Base-by-base conservation (phyloP, 352 stramenopile species). In the Nothophytophthora sp. region DNA sequence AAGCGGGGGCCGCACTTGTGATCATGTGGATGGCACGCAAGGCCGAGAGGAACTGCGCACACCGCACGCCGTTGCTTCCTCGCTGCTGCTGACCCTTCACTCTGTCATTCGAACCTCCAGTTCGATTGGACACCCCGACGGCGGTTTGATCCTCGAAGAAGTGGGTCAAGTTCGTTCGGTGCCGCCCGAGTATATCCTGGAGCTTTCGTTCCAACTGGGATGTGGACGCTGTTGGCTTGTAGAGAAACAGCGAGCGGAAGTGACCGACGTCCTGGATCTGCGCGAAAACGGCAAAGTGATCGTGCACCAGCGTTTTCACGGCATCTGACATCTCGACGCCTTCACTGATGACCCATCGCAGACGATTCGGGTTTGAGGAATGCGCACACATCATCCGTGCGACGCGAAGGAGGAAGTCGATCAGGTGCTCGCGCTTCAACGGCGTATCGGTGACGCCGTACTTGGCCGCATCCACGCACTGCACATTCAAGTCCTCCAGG, bases 401-500 rank as follows among this genome's bases (percentile, higher is more conserved):
- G 2, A 82, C 62, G 11, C 61, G 62, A 5, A 88, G 55, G 16
- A 88, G 8, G 29, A 90, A 81, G 24, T 50, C 34, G 15, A 90
- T 49, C 16, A 88, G 44, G 8, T 42, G 50, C 3, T 88, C 76
- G 4, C 80, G 75, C 5, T 58, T 68, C 12, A 88, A 30, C 0
- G 76, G 68, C 5, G 64, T 53, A 33, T 88, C 73, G 0, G 55
- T 70, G 43, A 88, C 41, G 19, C 68, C 80, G 16, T 72, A 83
- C 54, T 70, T 69, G 13, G 38, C 25, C 3, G 70, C 43, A 33
- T 90, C 80, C 1, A 83, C 61, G 20, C 56, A 73, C 34, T 56
- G 60, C 4, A 90, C 63, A 42, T 79, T 88, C 30, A 90, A 59
- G 22, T 84, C 77, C 33, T 88, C 75, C 2, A 90, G 52, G n/a